Base-by-base conservation (phyloP, 768 basidiomycete species). In the Tricholoma sp. region DNA sequence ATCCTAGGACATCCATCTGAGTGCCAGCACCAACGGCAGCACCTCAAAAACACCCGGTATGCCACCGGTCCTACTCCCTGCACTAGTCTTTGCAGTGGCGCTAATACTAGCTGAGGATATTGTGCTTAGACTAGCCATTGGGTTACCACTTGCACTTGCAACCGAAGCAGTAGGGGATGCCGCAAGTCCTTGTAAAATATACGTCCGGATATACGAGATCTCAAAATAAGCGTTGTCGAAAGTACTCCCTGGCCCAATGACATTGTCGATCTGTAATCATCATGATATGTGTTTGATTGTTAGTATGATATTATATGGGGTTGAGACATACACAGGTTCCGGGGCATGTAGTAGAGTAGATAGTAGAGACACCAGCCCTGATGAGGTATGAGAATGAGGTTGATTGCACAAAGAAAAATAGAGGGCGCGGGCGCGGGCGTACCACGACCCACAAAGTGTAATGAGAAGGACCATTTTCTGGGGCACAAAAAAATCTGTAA, bases 381-480 rank as follows among this genome's bases (percentile, higher is more conserved):
- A 31, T 42, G 45, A 33, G 28, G 11, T 51, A n/a, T 34, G 28
- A 18, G 29, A 52, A n/a, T 29, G 5, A 42, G 24, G 13, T 2
- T 13, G 4, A 13, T 24, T 24, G 24, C 24, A 44, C 48, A 28
- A 13, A n/a, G 29, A 54, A n/a, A 8, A 36, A 28, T 2, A 32
- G 15, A 9, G 6, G 34, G 10, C 50, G 18, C 34, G 6, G 34
- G 10, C 50, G 18, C 34, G 15, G 17, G 56, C 67, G 42, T 51
- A 75, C 74, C 75, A 76, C 12, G 56, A 59, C 52, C 84, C 84
- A 57, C 86, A 87, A 9, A 88, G 75, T 0, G 86, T 88, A 17
- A 84, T 90, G 41, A 88, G 78, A 24, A 91, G 76, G 9, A 89
- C 80, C 15, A 91, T 72, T 34, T 80, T 74, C 60, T 91, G 88